Evolutionary conservation across 768 basidiomycete genomes (phyloP).

Genomic region (Pluteus cervinus): DNA sequence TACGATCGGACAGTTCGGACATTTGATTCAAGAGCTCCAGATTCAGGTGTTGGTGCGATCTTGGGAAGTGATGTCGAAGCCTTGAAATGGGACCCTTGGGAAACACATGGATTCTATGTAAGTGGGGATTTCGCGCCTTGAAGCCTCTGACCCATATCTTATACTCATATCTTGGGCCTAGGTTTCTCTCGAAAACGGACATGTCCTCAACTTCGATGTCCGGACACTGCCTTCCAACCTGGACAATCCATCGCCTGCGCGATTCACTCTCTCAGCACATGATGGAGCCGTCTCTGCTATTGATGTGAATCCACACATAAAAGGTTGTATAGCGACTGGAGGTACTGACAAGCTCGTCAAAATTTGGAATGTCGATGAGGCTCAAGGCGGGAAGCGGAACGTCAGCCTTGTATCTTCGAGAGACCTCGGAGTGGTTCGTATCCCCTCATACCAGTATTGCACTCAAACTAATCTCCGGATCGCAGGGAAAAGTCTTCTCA

Average conservation of each 20-base stretch:
- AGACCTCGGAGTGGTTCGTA: constrained; percentile 82
- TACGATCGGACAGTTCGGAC: constrained; percentile 94
- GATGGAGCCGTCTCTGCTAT: constrained; percentile 85
- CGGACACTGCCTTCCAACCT: constrained; percentile 72
- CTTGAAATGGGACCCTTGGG: constrained; percentile 95
- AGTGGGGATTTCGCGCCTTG: constrained; percentile 18
- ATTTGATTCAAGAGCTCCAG: constrained; percentile 86
- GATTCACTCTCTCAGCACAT: constrained; percentile 90
- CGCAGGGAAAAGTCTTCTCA: constrained; percentile 94
- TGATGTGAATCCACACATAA: constrained; percentile 86
- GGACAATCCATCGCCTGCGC: constrained; percentile 57
- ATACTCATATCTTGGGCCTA: constrained; percentile 21
- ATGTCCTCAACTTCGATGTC: constrained; percentile 89
- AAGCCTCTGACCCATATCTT: constrained; percentile 4
- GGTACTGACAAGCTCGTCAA: constrained; percentile 95
- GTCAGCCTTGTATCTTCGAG: constrained; percentile 83
- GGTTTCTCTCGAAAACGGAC: constrained; percentile 94
- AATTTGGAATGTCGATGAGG: constrained; percentile 80
- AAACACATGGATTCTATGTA: constrained; percentile 81
- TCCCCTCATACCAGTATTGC: constrained; percentile 1
- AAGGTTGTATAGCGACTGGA: constrained; percentile 89
- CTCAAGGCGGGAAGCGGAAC: constrained; percentile 49
- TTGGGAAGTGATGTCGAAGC: constrained; percentile 93
- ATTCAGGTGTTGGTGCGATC: constrained; percentile 75
- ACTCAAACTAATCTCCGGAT: constrained; percentile 3